Evolutionary conservation across 2,329 filamentous ascomycete species (phyloP).

Genomic region (Penicillium sp.): DNA sequence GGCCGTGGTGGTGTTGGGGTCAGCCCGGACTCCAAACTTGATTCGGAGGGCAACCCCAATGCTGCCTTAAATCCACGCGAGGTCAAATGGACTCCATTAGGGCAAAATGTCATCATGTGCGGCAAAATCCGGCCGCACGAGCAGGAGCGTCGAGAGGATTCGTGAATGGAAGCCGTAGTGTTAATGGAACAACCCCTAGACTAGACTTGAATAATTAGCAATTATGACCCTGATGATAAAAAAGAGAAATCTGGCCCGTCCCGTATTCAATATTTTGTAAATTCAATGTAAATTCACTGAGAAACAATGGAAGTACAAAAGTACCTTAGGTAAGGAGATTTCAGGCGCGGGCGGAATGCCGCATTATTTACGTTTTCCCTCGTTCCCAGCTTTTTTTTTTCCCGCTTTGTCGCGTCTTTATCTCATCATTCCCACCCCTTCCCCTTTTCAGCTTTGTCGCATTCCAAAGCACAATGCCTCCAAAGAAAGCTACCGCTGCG

Average conservation of each 20-base stretch:
- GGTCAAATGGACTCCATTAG: conserved; percentile 76
- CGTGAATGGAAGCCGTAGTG: not conserved
- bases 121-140: conserved; percentile 57
- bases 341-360: conserved; percentile 20
- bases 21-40: conserved; percentile 65
- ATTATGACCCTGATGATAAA: too few relatives aligned
- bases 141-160: not conserved
- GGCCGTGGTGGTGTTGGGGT: conserved; percentile 81
- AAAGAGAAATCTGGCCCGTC: too few relatives aligned
- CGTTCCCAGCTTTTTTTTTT: conserved; percentile 16
- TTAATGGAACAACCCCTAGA: too few relatives aligned
- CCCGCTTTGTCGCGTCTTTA: conserved; percentile 10
- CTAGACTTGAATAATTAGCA: too few relatives aligned
- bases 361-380: conserved; percentile 25
- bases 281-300: too few relatives aligned
- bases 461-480: conserved; percentile 30
- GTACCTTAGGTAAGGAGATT: not conserved
- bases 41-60: conserved; percentile 56
- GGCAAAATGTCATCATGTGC: conserved; percentile 81
- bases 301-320: not conserved
- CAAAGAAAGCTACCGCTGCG: conserved; percentile 29
- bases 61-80: conserved; percentile 68
- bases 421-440: not conserved
- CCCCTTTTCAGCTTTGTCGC: conserved; percentile 7
- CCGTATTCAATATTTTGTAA: too few relatives aligned